These are phyloP conservation scores for Lentinula detonsa DNA, from an alignment of 768 basidiomycete genomes.

Conservation along the genomic window DNA sequence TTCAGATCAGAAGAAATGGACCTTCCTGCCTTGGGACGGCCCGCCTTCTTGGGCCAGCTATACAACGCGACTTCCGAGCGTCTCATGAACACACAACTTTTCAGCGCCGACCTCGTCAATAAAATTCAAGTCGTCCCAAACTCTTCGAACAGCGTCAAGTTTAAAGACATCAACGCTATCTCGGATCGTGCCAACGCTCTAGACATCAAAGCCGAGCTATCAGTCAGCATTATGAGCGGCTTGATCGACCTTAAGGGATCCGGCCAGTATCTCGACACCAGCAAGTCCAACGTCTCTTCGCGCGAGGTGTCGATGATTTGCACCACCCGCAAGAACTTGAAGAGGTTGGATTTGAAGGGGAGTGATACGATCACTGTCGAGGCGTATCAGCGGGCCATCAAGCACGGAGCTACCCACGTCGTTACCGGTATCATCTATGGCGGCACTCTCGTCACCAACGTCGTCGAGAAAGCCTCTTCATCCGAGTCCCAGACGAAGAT, in stretches of 20 bases:
- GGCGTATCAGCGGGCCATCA: constrained; percentile 2
- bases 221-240: background rate
- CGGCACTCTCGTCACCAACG: constrained; percentile 9
- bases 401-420: constrained; percentile 12
- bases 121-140: background rate
- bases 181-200: background rate
- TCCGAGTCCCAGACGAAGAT: background rate
- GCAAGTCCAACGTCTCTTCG: constrained; percentile 6
- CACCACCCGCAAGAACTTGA: constrained; percentile 5
- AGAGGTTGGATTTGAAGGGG: background rate
- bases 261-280: constrained; percentile 8
- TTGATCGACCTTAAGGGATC: constrained; percentile 2
- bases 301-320: constrained; percentile 4
- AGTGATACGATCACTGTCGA: background rate
- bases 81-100: background rate
- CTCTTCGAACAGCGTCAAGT: background rate
- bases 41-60: background rate
- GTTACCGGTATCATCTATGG: constrained; percentile 13
- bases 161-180: background rate
- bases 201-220: background rate
- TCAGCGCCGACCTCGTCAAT: background rate
- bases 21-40: background rate
- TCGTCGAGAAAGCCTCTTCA: background rate
- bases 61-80: background rate
- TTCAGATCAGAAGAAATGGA: background rate